Evolutionary conservation across 495 filamentous ascomycete species (phyloP), one percentile per base, ranked within the genome.

Genomic region (Hypoxylon trugodes): DNA sequence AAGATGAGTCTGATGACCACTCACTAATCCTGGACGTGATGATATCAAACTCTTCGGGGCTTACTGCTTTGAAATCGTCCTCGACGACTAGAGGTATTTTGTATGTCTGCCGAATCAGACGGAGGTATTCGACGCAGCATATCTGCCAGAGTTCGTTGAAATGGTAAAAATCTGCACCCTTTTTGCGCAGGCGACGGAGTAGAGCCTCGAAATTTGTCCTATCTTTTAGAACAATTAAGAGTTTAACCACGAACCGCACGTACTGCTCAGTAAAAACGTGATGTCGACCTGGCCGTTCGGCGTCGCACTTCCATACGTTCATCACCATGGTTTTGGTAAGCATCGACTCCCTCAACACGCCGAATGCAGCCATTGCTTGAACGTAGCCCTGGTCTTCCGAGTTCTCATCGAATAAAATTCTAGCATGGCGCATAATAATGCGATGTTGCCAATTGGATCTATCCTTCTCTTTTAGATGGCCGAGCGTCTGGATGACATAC

Each of bases 381-480:
- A 73, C 64, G 24, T 63, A 59, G 30, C 48, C 55, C 12, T 68
- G 65, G 13, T 73, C 72, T 25, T 72, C 50, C 13, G 69, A 65
- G 35, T 73, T 59, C 26, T 74, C 72, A 22, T 82, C 74, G 66
- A 90, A 96, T 21, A 94, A 77, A 43, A 96, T 84, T 65, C 87
- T 86, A 7, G 92, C 93, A 63, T 82, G 86, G 28, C 93, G 87
- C 42, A 86, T 84, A 61, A 90, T 89, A 79, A 99, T 92, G 1
- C 95, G 89, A 68, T 99, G 95, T 71, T 99, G 95, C 95, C 95
- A 99, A 68, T 96, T 92, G 2, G 90, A 87, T 76, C 97, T 96
- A 69, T 99, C 95, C 18, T 91, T 91, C 42, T 84, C 86, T 58
- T 91, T 89, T 48, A 98, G 82, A 45, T 85, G 84, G 48, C 85